A percentile compares a stretch with the other conserved stretches of the same genome.
phyloP scores from a whole-genome alignment of 768 basidiomycete species.

The Multifurca ochricompacta region DNA sequence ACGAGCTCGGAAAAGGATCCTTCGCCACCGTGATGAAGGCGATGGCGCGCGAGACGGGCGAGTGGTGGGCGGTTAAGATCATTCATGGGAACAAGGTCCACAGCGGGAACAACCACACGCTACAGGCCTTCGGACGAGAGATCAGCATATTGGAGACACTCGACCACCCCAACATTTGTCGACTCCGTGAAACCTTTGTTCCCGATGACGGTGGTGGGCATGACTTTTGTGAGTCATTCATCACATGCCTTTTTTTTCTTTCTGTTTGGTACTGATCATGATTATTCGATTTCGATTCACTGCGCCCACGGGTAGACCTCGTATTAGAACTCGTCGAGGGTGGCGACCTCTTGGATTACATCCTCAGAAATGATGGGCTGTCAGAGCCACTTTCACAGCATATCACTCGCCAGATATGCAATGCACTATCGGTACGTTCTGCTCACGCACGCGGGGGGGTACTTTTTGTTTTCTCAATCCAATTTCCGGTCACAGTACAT shows the following conservation, averaged over 20 bases:
- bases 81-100: slow-evolving; percentile 48
- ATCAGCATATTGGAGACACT: slow-evolving; percentile 72
- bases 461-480: neutral
- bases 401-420: slow-evolving; percentile 77
- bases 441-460: neutral
- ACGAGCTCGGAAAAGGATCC: slow-evolving; percentile 80
- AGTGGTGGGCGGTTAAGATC: slow-evolving; percentile 84
- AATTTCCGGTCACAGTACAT: slow-evolving; percentile 39
- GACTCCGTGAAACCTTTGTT: slow-evolving; percentile 68
- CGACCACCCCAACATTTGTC: slow-evolving; percentile 77
- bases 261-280: neutral
- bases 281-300: no score
- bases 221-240: slow-evolving; percentile 48
- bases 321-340: slow-evolving; percentile 83
- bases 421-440: slow-evolving; percentile 56
- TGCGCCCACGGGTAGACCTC: no score
- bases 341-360: slow-evolving; percentile 81
- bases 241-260: neutral
- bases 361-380: slow-evolving; percentile 49
- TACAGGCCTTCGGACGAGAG: slow-evolving; percentile 52
- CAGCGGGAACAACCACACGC: neutral
- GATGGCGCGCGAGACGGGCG: slow-evolving; percentile 58
- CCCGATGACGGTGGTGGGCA: slow-evolving; percentile 43
- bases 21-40: slow-evolving; percentile 90
- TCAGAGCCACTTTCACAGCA: slow-evolving; percentile 53